Conservation (phyloP, 129 eudicot genomes). For the Saussurea involucrata region DNA sequence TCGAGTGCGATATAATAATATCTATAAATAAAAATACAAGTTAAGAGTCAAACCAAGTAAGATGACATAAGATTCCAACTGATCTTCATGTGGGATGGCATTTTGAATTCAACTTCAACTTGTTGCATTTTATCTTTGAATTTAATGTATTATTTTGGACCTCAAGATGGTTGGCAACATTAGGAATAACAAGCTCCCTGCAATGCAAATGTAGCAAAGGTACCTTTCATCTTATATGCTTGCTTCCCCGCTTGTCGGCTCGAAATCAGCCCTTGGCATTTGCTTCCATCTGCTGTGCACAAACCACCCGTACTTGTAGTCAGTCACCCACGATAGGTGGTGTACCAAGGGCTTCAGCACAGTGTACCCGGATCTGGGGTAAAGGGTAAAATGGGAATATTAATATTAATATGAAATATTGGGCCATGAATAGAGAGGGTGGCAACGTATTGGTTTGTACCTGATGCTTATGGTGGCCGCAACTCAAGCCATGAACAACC, state of each 20-base stretch:
- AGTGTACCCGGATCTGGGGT: conserved; percentile 80
- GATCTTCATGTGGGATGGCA: conserved; percentile 96
- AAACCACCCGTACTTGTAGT: conserved; percentile 91
- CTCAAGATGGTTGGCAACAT: conserved; percentile 60
- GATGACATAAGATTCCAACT: conserved; percentile 99
- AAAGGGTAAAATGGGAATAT: not conserved
- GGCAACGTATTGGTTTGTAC: conserved; percentile 31
- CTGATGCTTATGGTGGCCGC: conserved; percentile 84
- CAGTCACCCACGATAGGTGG: conserved; percentile 96
- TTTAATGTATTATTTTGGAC: conserved; percentile 9
- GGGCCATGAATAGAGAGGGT: not conserved
- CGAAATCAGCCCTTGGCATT: conserved; percentile 62
- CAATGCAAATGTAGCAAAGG: conserved; percentile 89
- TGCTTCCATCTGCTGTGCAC: conserved; percentile 81
- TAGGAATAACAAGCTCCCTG: conserved; percentile 82
- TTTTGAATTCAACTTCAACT: conserved; percentile 31
- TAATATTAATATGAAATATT: not conserved
- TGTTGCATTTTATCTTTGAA: not conserved
- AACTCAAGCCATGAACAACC: conserved; percentile 97
- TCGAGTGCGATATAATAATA: no score
- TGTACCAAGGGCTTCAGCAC: conserved; percentile 97
- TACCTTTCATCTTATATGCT: conserved; percentile 79
- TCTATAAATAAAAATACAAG: not conserved
- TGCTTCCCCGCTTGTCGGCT: conserved; percentile 63
- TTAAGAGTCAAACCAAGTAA: conserved; percentile 42